These are phyloP conservation scores for Neofusicoccum ribis DNA, from an alignment of 2,329 filamentous ascomycete species.

Conservation along the genomic window DNA sequence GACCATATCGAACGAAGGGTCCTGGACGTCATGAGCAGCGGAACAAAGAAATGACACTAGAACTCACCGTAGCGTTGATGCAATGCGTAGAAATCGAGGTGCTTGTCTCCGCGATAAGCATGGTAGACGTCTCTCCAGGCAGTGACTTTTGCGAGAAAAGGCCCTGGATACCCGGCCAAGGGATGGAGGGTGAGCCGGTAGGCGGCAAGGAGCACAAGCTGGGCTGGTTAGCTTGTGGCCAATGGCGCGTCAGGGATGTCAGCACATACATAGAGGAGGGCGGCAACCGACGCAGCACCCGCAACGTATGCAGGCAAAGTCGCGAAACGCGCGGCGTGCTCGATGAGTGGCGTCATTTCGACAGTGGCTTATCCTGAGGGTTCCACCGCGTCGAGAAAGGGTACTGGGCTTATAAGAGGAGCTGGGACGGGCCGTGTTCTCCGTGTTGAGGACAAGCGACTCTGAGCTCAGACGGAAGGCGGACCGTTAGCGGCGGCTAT, in stretches of 20 bases:
- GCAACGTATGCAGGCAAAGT: neutral
- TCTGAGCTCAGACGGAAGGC: neutral
- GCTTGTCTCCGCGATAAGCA: constrained; percentile 71
- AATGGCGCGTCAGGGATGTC: neutral
- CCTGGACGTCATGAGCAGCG: neutral
- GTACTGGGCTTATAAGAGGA: neutral
- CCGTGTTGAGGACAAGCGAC: neutral
- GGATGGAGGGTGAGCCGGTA: constrained; percentile 47
- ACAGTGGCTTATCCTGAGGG: neutral
- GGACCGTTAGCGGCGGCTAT: constrained; percentile 7
- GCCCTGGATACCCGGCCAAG: constrained; percentile 45
- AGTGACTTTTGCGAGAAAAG: constrained; percentile 39
- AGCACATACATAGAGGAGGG: neutral
- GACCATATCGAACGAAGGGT: constrained; percentile 68
- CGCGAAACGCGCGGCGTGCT: neutral
- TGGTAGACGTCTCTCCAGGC: constrained; percentile 55
- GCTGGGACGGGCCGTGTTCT: constrained; percentile 1
- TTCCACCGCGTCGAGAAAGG: neutral
- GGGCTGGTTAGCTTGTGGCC: neutral
- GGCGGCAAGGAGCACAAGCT: constrained; percentile 20
- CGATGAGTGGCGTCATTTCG: neutral
- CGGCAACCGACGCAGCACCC: neutral
- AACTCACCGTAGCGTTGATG: constrained; percentile 67
- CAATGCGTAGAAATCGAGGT: constrained; percentile 69
- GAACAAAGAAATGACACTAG: constrained; percentile 23